phyloP scores from a whole-genome alignment of 2,329 filamentous ascomycete species.

The Pyricularia pennisetigena region DNA sequence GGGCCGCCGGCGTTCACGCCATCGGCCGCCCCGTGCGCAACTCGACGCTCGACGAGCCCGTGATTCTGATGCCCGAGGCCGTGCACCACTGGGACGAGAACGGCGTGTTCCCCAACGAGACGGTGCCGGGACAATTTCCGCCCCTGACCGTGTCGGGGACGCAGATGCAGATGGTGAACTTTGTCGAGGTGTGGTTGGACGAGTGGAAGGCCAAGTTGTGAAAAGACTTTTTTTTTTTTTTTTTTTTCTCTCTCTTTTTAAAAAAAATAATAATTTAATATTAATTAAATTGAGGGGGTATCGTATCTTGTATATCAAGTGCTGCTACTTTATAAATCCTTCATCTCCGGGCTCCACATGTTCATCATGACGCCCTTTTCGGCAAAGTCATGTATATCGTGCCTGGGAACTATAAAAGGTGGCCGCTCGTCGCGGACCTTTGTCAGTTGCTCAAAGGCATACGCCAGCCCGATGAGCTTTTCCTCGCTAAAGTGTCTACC shows the following conservation, averaged over 20 bases:
- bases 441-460: conserved; percentile 4
- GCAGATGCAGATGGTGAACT: conserved; percentile 11
- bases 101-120: conserved; percentile 54
- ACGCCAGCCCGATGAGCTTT: conserved; percentile 5
- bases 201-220: conserved; percentile 7
- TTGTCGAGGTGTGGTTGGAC: conserved; percentile 12
- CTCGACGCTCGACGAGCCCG: conserved; percentile 57
- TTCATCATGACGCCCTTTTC: not conserved
- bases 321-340: no score
- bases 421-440: conserved; percentile 14
- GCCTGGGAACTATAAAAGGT: conserved; percentile 20
- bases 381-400: conserved; percentile 17
- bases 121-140: conserved; percentile 40
- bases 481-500: conserved; percentile 40
- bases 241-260: no score
- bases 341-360: not conserved
- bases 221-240: not conserved
- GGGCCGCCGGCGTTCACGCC: conserved; percentile 61
- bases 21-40: conserved; percentile 45
- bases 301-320: no score
- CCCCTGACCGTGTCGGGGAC: conserved; percentile 39
- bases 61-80: conserved; percentile 55
- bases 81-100: conserved; percentile 80
- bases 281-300: not conserved
- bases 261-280: no score